A percentile compares a stretch with the other conserved stretches of the same genome.
Evolutionary conservation across 352 stramenopile genomes (phyloP).

Genomic region (Hyaloperonospora brassicae): DNA sequence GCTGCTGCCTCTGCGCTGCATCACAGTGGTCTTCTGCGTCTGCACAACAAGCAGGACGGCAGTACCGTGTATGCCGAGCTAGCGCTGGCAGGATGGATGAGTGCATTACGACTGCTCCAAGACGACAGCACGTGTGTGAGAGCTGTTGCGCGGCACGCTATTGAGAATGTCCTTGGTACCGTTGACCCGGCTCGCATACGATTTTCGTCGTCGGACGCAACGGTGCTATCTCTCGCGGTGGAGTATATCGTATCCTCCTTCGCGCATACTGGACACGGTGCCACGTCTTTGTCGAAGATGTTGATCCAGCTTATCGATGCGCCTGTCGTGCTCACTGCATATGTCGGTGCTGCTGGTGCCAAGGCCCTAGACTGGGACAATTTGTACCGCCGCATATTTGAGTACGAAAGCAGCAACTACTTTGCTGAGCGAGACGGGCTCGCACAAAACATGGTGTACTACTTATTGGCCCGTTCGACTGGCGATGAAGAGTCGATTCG

Average conservation of each 20-base stretch:
- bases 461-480: slow-evolving; percentile 26
- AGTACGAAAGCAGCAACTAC: slow-evolving; percentile 74
- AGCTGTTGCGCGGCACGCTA: slow-evolving; percentile 23
- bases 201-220: slow-evolving; percentile 40
- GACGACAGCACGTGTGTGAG: slow-evolving; percentile 47
- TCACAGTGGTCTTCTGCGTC: slow-evolving; percentile 37
- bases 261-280: slow-evolving; percentile 23
- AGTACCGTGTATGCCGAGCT: slow-evolving; percentile 16
- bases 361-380: slow-evolving; percentile 47
- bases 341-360: slow-evolving; percentile 26
- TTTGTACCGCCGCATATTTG: slow-evolving; percentile 65
- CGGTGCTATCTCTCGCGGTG: slow-evolving; percentile 45
- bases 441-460: slow-evolving; percentile 47
- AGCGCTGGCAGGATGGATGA: slow-evolving; percentile 46
- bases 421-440: slow-evolving; percentile 57
- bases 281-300: slow-evolving; percentile 16
- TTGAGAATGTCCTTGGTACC: slow-evolving; percentile 28
- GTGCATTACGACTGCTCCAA: slow-evolving; percentile 54
- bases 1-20: slow-evolving; percentile 46
- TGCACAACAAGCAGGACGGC: slow-evolving; percentile 7
- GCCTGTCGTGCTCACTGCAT: slow-evolving; percentile 32
- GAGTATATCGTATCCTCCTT: slow-evolving; percentile 39
- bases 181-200: neutral
- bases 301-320: slow-evolving; percentile 40
- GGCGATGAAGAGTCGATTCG: slow-evolving; percentile 12